Percentiles rank a stretch among this genome's conserved stretches.
These are phyloP conservation scores for Leptodermis oblonga DNA, from an alignment of 257 asterid genomes.

Conservation along the genomic window DNA sequence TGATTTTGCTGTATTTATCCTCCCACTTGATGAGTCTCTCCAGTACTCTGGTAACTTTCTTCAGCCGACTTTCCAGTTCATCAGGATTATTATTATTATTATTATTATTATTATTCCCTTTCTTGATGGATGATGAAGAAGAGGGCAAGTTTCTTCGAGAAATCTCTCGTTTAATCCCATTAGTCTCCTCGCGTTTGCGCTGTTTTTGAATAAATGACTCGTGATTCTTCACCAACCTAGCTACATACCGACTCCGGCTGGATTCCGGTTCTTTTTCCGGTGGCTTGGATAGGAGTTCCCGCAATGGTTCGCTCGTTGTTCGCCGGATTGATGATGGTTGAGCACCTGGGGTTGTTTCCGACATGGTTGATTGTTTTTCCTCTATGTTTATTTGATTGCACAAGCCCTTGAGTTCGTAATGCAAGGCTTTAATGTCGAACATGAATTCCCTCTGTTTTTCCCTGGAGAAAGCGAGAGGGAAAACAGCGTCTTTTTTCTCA, in stretches of 20 bases:
- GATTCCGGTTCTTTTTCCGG: slow-evolving; percentile 19
- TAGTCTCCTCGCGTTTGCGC: slow-evolving; percentile 20
- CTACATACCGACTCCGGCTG: slow-evolving; percentile 29
- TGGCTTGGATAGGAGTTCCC: slow-evolving; percentile 13
- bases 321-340: slow-evolving; percentile 8
- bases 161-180: slow-evolving; percentile 19
- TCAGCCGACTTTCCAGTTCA: slow-evolving; percentile 32
- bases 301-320: slow-evolving; percentile 42
- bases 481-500: slow-evolving; percentile 17
- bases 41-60: slow-evolving; percentile 30
- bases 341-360: neutral
- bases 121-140: slow-evolving; percentile 16
- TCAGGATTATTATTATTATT: slow-evolving; percentile 20
- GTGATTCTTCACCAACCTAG: slow-evolving; percentile 42
- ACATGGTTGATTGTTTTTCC: neutral
- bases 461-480: slow-evolving; percentile 17
- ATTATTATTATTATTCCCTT: too few species aligned
- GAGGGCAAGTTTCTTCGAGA: slow-evolving; percentile 18
- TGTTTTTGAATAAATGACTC: slow-evolving; percentile 43
- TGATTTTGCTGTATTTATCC: too few species aligned
- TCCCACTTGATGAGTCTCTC: slow-evolving; percentile 31
- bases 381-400: slow-evolving; percentile 17
- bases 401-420: slow-evolving; percentile 31
- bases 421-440: slow-evolving; percentile 27
- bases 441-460: slow-evolving; percentile 37